Evolutionary conservation across 257 asterid genomes (phyloP).

Genomic region (Ajuga chamaepitys): DNA sequence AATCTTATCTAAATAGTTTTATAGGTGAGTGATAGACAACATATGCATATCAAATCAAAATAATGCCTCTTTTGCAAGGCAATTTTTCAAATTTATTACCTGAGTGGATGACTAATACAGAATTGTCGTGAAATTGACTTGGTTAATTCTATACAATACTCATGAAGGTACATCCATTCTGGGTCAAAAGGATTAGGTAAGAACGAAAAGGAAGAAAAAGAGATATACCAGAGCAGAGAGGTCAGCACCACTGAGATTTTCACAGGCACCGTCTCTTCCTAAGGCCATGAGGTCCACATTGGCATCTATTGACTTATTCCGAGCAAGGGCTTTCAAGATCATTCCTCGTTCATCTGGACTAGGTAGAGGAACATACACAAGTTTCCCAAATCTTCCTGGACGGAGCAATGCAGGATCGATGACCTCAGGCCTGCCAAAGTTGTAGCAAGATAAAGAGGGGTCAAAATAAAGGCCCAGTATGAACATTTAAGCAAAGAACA

Average conservation of each 20-base stretch:
- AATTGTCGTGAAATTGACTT: background rate
- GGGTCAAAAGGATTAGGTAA: background rate
- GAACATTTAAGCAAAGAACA: constrained; percentile 1
- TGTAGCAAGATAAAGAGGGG: constrained; percentile 3
- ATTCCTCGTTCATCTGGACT: constrained; percentile 75
- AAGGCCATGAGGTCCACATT: constrained; percentile 61
- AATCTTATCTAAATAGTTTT: background rate
- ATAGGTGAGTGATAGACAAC: background rate
- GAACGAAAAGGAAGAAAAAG: background rate
- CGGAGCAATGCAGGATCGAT: constrained; percentile 80
- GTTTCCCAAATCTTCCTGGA: constrained; percentile 82
- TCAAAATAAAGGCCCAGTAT: background rate
- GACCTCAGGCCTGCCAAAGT: constrained; percentile 60
- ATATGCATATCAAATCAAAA: too few relatives aligned
- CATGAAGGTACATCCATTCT: background rate
- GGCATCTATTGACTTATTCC: constrained; percentile 54
- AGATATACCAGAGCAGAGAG: constrained; percentile 57
- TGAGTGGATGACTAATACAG: too few relatives aligned
- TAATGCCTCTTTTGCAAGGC: too few relatives aligned
- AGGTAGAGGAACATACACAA: constrained; percentile 75
- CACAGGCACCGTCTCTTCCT: constrained; percentile 46
- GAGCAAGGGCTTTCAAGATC: constrained; percentile 64
- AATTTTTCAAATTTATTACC: too few relatives aligned
- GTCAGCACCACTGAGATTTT: constrained; percentile 82
- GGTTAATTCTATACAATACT: background rate